Percentiles rank a stretch among this genome's conserved stretches.
Evolutionary conservation across 345 rosid species (phyloP).

Genomic region (Salix suchowensis): DNA sequence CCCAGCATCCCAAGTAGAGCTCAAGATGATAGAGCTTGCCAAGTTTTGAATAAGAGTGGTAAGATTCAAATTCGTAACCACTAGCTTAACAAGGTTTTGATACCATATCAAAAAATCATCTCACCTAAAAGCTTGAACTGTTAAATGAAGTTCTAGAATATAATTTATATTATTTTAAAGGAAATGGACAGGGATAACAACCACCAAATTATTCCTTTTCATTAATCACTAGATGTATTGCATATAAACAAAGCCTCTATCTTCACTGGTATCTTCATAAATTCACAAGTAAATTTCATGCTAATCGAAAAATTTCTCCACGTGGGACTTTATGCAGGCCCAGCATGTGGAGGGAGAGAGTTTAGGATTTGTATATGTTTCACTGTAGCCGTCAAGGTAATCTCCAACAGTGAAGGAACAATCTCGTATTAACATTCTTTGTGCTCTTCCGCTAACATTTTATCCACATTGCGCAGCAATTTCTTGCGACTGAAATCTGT

Average conservation of each 20-base stretch:
- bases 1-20: not conserved
- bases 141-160: too few relatives aligned
- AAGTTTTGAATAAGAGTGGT: not conserved
- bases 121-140: too few relatives aligned
- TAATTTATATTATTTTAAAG: not conserved
- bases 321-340: not conserved
- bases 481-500: conserved; percentile 1
- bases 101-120: too few relatives aligned
- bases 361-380: not conserved
- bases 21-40: not conserved
- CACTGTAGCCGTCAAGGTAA: not conserved
- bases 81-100: too few relatives aligned
- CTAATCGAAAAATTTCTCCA: not conserved
- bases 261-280: not conserved
- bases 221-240: not conserved
- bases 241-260: conserved; percentile 2
- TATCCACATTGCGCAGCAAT: conserved; percentile 15
- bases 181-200: not conserved
- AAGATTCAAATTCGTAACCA: too few relatives aligned
- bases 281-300: not conserved
- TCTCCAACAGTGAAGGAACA: not conserved
- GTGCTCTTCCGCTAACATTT: not conserved
- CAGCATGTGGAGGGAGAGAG: not conserved
- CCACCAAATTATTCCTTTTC: not conserved
- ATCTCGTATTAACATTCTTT: not conserved